Evolutionary conservation across 192 early-diverging fungal genomes (phyloP), one percentile per base, ranked within the genome.

Genomic region (Entrophospora sp.): DNA sequence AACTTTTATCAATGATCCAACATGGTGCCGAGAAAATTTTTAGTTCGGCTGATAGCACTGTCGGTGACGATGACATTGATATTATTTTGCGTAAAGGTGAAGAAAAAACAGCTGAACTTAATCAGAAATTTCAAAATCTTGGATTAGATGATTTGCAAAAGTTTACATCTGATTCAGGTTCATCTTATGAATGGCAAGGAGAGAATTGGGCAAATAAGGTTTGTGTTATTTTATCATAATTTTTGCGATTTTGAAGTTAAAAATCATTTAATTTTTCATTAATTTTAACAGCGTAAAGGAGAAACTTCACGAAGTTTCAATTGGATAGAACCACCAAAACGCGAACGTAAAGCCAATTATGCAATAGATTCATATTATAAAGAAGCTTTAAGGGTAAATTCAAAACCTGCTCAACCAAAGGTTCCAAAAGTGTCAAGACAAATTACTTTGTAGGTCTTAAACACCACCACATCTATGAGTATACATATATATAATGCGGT

Each of bases 111-210:
- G 81, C 78, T 1, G 89, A 96, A 71, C 79, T 97, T 35, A 91
- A 93, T 66, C 75, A 71, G 61, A 97, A 96, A 73, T 99, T 93
- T 73, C 84, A 88, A 16, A 87, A 87, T 61, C 83, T 90, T 73
- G 92, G 94, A 5, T 79, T 99, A 30, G 94, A 96, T 55, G 96
- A 97, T 67, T 81, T 97, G 18, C 86, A 93, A 64, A 94, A 91
- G 44, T 97, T 96, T 75, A 87, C 86, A 14, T 82, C 83, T 28
- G 86, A 85, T 43, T 87, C 83, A 49, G 92, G n/a, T n/a, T n/a
- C n/a, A n/a, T n/a, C 90, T 2, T 95, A 95, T 70, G 84, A 96
- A 67, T 96, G 95, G 95, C 90, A 97, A 64, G 96, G 96, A 18
- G 85, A 95, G 62, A 92, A 99, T 81, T 97, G 93, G 85, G 84